Evolutionary conservation across 1,139 yeast genomes (phyloP), one percentile per base, ranked within the genome.

Genomic region (Pichia sp.): DNA sequence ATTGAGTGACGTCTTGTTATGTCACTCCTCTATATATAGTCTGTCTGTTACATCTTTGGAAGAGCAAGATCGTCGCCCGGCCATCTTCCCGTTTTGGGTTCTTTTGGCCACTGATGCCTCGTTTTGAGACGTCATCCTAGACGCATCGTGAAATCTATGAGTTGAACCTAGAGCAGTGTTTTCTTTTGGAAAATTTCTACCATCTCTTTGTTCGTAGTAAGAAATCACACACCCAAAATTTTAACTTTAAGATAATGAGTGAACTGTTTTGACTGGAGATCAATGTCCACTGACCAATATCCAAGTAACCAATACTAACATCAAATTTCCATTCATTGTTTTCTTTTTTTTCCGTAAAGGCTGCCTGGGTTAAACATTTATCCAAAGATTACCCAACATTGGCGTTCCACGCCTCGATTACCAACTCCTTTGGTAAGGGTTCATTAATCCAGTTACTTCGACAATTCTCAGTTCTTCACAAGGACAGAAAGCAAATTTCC

Each of bases 21-120:
- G 38, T 31, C 29, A 42, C 49, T 45, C 47, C 51, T 62, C 54
- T 62, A 54, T 36, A 59, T 63, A 59, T 63, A 75, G 75, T 74
- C 72, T 74, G 87, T 85, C 97, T 90, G 97, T 90, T 90, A 90
- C 92, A 82, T 85, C 93, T 82, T 87, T 90, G 97, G 97, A 78
- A 90, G 82, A 90, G 69, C 65, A 78, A 87, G 75, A 38, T 75
- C 71, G 75, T 77, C 85, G 84, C 79, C 79, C 56, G 59, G 68
- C 73, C 68, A 64, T 72, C 64, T 66, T 72, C 75, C 71, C 75
- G 75, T 76, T 73, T 67, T 69, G 68, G 61, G 57, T 53, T 48
- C 41, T 41, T 36, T 50, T 54, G 54, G 45, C 56, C 59, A 59
- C 48, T 52, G 62, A 50, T 52, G 50, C 48, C 54, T 60, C 69